A percentile compares a stretch with the other conserved stretches of the same genome.
Conservation (phyloP, 2,329 filamentous ascomycete species). For the Lasiodiplodia gonubiensis region DNA sequence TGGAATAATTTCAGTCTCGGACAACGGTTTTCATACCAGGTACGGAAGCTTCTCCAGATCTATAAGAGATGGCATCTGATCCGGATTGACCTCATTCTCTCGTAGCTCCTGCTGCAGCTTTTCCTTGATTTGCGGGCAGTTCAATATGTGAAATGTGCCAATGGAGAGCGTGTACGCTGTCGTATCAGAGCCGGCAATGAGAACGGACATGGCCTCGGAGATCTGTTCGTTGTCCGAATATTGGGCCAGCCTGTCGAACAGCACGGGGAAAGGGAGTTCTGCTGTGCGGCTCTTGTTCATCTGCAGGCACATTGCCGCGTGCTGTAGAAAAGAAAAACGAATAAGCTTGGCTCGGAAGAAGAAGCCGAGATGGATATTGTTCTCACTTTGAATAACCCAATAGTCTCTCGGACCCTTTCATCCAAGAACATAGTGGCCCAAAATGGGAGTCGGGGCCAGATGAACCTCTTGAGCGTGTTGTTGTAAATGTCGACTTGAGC, state of each 20-base stretch:
- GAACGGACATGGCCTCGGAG: background rate
- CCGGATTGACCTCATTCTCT: background rate
- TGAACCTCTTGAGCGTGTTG: background rate
- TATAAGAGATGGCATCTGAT: background rate
- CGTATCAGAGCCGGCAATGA: constrained; percentile 3
- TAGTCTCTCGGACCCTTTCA: background rate
- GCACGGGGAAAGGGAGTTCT: background rate
- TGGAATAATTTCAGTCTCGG: background rate
- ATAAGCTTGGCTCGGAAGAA: background rate
- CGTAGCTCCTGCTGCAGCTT: background rate
- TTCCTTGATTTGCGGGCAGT: background rate
- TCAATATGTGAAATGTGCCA: background rate
- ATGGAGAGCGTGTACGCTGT: background rate
- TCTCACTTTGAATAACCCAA: background rate
- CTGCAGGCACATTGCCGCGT: background rate
- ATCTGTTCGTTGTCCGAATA: background rate
- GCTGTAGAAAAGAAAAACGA: background rate
- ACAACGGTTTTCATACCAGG: background rate
- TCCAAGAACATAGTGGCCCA: background rate
- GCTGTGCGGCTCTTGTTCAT: background rate
- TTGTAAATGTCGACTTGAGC: background rate
- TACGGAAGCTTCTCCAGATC: constrained; percentile 1
- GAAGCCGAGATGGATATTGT: background rate
- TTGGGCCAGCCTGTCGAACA: background rate
- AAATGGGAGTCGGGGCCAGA: background rate